A percentile compares a stretch with the other conserved stretches of the same genome.
These are phyloP conservation scores for Ailanthus altissimus DNA, from an alignment of 345 rosid species.

Conservation along the genomic window DNA sequence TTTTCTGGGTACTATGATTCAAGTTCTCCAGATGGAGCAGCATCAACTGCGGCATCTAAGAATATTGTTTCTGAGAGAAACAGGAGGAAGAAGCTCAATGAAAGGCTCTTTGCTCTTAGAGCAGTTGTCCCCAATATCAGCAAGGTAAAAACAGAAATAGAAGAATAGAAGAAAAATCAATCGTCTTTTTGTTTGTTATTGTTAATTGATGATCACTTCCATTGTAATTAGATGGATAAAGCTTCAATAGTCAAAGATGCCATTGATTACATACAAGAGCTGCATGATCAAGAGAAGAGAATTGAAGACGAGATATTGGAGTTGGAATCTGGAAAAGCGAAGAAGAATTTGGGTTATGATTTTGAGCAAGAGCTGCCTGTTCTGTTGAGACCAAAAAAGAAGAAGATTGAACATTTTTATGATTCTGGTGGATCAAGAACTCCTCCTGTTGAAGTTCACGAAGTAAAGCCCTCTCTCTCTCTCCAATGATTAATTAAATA, in stretches of 20 bases:
- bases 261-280: constrained; percentile 77
- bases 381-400: constrained; percentile 69
- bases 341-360: constrained; percentile 42
- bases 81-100: constrained; percentile 85
- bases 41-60: constrained; percentile 76
- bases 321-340: constrained; percentile 58
- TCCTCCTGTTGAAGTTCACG: constrained; percentile 69
- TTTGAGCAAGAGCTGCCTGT: constrained; percentile 60
- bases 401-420: constrained; percentile 45
- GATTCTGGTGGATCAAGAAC: constrained; percentile 40
- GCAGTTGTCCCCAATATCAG: constrained; percentile 94
- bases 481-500: neutral
- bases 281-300: constrained; percentile 75
- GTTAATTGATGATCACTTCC: neutral
- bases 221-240: constrained; percentile 76
- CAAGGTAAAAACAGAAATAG: constrained; percentile 45
- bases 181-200: neutral
- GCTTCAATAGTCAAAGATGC: constrained; percentile 99
- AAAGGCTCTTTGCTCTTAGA: constrained; percentile 82
- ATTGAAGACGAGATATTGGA: constrained; percentile 72
- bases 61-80: constrained; percentile 91
- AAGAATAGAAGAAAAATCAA: neutral
- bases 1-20: constrained; percentile 76
- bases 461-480: constrained; percentile 24
- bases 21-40: constrained; percentile 91